phyloP scores from a whole-genome alignment of 768 basidiomycete genomes.

The Xerocomellus amylosporus region DNA sequence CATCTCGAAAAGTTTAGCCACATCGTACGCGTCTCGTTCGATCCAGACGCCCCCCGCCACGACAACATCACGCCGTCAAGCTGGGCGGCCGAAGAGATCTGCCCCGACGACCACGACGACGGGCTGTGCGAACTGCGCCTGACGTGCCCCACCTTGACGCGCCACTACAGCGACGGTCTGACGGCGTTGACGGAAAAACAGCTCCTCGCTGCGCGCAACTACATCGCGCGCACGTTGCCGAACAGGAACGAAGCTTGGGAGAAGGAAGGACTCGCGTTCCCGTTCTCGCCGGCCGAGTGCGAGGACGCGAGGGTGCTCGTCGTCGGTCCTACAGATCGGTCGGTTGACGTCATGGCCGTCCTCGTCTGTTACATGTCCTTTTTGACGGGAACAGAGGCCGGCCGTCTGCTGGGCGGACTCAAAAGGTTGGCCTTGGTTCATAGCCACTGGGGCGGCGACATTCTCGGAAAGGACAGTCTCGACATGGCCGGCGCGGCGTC shows the following conservation, averaged over 20 bases:
- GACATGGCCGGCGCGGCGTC: background rate
- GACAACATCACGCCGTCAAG: background rate
- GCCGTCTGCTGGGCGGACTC: background rate
- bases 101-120: too few species aligned
- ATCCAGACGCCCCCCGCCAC: background rate
- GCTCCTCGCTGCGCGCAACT: background rate
- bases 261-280: background rate
- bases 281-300: background rate
- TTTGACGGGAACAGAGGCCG: background rate
- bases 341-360: conserved; percentile 31
- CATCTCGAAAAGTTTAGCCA: background rate
- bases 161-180: background rate
- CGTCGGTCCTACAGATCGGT: conserved; percentile 25
- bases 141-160: background rate
- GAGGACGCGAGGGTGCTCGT: conserved; percentile 25
- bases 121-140: background rate
- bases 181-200: background rate
- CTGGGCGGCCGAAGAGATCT: background rate
- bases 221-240: background rate
- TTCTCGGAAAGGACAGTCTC: background rate
- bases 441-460: background rate
- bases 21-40: background rate
- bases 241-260: background rate
- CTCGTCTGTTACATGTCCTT: conserved; percentile 30
- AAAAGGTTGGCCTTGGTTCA: background rate